Evolutionary conservation across 306 rosid genomes (phyloP).

Genomic region (Vigna unguiculata): DNA sequence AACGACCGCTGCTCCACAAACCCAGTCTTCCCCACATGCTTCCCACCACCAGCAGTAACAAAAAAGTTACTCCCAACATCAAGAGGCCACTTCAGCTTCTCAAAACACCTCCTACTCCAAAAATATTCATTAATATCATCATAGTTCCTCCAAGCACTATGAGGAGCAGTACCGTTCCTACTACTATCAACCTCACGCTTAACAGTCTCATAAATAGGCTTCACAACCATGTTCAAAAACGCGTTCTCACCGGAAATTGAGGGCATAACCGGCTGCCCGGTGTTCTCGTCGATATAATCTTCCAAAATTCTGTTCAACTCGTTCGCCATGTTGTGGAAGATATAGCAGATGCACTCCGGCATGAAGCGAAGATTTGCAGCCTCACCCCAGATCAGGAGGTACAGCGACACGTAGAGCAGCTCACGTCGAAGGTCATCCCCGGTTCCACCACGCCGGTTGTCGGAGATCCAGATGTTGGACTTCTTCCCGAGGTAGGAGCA

Average conservation of each 20-base stretch:
- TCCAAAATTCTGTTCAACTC: slow-evolving; percentile 83
- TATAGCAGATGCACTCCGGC: slow-evolving; percentile 87
- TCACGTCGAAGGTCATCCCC: slow-evolving; percentile 74
- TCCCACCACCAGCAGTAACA: slow-evolving; percentile 59
- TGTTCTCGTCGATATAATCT: slow-evolving; percentile 85
- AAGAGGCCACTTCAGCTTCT: slow-evolving; percentile 91
- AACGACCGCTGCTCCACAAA: slow-evolving; percentile 96
- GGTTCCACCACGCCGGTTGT: slow-evolving; percentile 61
- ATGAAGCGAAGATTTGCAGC: slow-evolving; percentile 81
- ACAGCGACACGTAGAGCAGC: slow-evolving; percentile 82
- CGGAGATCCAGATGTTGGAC: slow-evolving; percentile 87
- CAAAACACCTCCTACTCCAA: slow-evolving; percentile 89
- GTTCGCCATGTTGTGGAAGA: slow-evolving; percentile 88
- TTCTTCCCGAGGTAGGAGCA: slow-evolving; percentile 91
- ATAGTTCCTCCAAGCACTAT: slow-evolving; percentile 90
- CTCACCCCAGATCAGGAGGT: slow-evolving; percentile 94
- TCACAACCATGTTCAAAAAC: slow-evolving; percentile 71
- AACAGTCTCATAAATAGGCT: slow-evolving; percentile 85
- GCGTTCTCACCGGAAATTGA: slow-evolving; percentile 82
- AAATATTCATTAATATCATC: slow-evolving; percentile 95
- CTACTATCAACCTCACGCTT: slow-evolving; percentile 79
- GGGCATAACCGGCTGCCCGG: slow-evolving; percentile 89
- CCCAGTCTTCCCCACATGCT: slow-evolving; percentile 95
- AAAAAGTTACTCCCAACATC: slow-evolving; percentile 80
- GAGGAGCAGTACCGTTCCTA: slow-evolving; percentile 84